A percentile compares a stretch with the other conserved stretches of the same genome.
Conservation (phyloP, 257 asterid genomes). For the Phtheirospermum japonicum region DNA sequence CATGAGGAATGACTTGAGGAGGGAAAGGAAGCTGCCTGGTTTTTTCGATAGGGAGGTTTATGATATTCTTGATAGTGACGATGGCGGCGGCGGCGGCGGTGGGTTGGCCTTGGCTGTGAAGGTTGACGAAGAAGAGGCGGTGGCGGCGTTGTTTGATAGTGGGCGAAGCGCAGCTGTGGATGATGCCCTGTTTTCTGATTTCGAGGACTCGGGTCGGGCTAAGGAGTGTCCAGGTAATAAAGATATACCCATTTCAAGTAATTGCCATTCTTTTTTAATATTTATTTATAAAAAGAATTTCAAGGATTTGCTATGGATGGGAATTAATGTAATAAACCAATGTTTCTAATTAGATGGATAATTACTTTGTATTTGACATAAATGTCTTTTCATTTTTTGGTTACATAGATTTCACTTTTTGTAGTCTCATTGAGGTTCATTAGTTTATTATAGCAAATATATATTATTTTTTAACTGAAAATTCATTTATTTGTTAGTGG, state of each 20-base stretch:
- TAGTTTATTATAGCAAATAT: too few relatives aligned
- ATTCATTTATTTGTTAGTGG: background rate
- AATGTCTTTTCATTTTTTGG: too few relatives aligned
- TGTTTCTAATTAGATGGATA: too few relatives aligned
- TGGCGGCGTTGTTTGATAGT: conserved; percentile 71
- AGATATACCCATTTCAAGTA: conserved; percentile 27
- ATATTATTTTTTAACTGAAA: conserved; percentile 56
- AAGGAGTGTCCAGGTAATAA: conserved; percentile 34
- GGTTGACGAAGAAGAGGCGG: conserved; percentile 36
- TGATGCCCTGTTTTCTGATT: conserved; percentile 80
- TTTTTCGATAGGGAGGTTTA: conserved; percentile 88
- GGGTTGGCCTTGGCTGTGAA: conserved; percentile 47
- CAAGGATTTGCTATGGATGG: conserved; percentile 49
- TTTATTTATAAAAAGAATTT: conserved; percentile 28
- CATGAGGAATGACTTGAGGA: conserved; percentile 88
- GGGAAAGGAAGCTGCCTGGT: conserved; percentile 86
- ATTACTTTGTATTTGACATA: too few relatives aligned
- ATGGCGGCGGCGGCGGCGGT: conserved; percentile 26
- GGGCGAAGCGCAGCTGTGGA: conserved; percentile 73
- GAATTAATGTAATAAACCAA: too few relatives aligned
- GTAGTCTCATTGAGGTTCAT: too few relatives aligned
- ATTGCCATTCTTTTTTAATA: conserved; percentile 35
- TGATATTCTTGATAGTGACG: conserved; percentile 70
- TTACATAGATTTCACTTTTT: too few relatives aligned
- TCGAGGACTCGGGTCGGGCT: conserved; percentile 63